These are phyloP conservation scores for Penicillium cosmopolitanum DNA, from an alignment of 495 filamentous ascomycete species.

Conservation along the genomic window DNA sequence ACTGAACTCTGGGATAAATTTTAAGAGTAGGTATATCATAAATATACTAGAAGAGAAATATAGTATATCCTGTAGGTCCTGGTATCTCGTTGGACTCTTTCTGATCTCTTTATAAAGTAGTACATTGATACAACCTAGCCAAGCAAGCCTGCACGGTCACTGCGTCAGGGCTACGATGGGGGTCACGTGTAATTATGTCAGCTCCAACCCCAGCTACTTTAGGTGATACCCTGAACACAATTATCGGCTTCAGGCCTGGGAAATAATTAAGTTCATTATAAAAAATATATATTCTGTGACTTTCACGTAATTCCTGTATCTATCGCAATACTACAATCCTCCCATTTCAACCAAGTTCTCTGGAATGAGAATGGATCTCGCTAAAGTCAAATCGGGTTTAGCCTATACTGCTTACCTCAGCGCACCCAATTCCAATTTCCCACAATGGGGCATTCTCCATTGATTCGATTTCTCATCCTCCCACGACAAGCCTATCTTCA, in stretches of 20 bases:
- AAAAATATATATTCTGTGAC: too few relatives aligned
- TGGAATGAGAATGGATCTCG: background rate
- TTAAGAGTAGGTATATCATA: too few relatives aligned
- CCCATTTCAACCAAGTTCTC: background rate
- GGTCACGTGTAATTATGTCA: slow-evolving; percentile 13
- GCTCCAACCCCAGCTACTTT: background rate
- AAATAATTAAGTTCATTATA: too few relatives aligned
- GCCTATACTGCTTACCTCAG: slow-evolving; percentile 48
- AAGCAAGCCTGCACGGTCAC: background rate
- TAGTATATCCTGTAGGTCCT: too few relatives aligned
- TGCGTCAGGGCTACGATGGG: slow-evolving; percentile 16
- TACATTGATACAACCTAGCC: background rate
- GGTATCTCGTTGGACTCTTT: too few relatives aligned
- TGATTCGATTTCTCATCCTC: slow-evolving; percentile 33
- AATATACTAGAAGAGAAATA: too few relatives aligned
- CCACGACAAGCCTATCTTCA: slow-evolving; percentile 55
- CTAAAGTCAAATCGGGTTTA: background rate
- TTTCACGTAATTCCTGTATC: too few relatives aligned
- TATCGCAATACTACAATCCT: background rate
- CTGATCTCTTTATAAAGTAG: background rate
- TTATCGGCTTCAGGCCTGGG: too few relatives aligned
- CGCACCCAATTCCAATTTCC: slow-evolving; percentile 51
- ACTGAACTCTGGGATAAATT: too few relatives aligned
- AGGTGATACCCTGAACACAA: too few relatives aligned
- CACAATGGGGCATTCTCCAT: slow-evolving; percentile 27